phyloP scores from a whole-genome alignment of 2,329 filamentous ascomycete genomes.

The Claviceps sp. region DNA sequence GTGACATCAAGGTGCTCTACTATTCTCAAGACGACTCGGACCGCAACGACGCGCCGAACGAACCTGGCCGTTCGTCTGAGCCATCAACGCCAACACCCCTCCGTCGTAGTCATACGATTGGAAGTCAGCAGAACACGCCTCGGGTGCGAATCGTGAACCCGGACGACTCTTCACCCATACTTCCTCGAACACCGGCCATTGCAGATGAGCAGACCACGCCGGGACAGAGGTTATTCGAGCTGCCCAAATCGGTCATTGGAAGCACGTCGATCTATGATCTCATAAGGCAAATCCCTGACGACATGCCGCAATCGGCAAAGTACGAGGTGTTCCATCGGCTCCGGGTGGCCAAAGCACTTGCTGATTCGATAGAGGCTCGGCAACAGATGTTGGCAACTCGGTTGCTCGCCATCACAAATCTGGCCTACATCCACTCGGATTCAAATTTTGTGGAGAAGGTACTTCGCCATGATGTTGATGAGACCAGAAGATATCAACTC shows the following conservation, averaged over 20 bases:
- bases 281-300: slow-evolving; percentile 39
- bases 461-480: slow-evolving; percentile 75
- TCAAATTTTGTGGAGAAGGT: slow-evolving; percentile 73
- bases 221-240: slow-evolving; percentile 47
- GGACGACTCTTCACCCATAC: slow-evolving; percentile 37
- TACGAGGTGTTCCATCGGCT: slow-evolving; percentile 81
- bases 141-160: slow-evolving; percentile 19
- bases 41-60: slow-evolving; percentile 8
- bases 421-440: slow-evolving; percentile 82
- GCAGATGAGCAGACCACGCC: slow-evolving; percentile 21
- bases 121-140: slow-evolving; percentile 28
- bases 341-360: slow-evolving; percentile 69
- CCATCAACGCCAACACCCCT: slow-evolving; percentile 65
- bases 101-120: slow-evolving; percentile 51
- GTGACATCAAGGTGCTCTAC: slow-evolving; percentile 67
- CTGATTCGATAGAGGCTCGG: slow-evolving; percentile 49
- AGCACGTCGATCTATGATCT: slow-evolving; percentile 43
- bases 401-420: slow-evolving; percentile 74
- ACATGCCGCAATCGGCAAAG: slow-evolving; percentile 57
- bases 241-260: slow-evolving; percentile 43
- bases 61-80: slow-evolving; percentile 26
- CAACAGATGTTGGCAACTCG: slow-evolving; percentile 69
- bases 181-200: slow-evolving; percentile 26
- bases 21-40: slow-evolving; percentile 40
- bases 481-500: slow-evolving; percentile 77